Percentiles rank a stretch among this genome's conserved stretches.
These are phyloP conservation scores for Mariannaea elegans DNA, from an alignment of 2,329 filamentous ascomycete species.

Conservation along the genomic window DNA sequence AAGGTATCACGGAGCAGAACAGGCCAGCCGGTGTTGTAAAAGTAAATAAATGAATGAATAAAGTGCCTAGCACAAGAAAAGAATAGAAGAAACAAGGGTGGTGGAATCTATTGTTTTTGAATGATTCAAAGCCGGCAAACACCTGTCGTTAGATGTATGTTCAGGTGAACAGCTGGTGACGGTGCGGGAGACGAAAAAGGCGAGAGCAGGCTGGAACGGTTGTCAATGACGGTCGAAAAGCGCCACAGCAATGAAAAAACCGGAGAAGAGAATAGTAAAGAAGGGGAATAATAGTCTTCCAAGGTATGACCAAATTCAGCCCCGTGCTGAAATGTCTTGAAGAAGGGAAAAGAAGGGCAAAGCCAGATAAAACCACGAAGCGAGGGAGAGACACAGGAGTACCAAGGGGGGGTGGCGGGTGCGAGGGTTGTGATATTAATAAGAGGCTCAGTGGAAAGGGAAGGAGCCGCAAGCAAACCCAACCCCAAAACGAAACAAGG, in stretches of 20 bases:
- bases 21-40: not conserved
- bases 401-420: constrained; percentile 14
- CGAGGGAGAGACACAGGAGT: constrained; percentile 11
- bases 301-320: constrained; percentile 18
- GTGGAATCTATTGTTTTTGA: constrained; percentile 14
- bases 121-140: constrained; percentile 7
- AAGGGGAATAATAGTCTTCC: constrained; percentile 15
- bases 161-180: not conserved
- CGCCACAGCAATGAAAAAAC: not conserved
- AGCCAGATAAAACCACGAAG: constrained; percentile 23
- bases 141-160: not conserved
- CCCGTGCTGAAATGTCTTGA: constrained; percentile 23
- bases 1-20: constrained; percentile 3
- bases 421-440: constrained; percentile 40
- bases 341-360: constrained; percentile 22
- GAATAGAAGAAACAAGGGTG: not conserved
- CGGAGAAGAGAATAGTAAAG: constrained; percentile 8
- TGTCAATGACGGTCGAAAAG: constrained; percentile 1
- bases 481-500: not conserved
- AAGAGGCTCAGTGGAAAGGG: not conserved
- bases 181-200: constrained; percentile 4
- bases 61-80: constrained; percentile 2
- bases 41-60: not conserved
- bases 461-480: not conserved
- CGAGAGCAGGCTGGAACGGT: constrained; percentile 11